Conservation (phyloP, 371 early-diverging fungal species). For the Gilbertella persicaria region DNA sequence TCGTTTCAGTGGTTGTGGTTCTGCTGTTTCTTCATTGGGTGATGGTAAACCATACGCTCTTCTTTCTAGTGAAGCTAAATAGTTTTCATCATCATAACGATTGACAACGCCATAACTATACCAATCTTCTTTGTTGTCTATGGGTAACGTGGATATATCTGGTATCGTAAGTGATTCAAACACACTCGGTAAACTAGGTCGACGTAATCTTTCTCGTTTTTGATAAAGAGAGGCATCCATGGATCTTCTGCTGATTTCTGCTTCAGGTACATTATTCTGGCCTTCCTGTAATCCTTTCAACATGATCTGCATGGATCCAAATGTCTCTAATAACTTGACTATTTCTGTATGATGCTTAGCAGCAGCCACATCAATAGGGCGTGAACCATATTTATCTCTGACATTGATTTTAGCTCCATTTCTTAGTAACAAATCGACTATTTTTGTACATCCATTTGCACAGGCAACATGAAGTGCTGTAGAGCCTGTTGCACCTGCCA, state of each 20-base stretch:
- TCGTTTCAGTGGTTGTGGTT: conserved; percentile 28
- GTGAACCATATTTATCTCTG: conserved; percentile 67
- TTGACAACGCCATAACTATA: conserved; percentile 33
- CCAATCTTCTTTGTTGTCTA: conserved; percentile 24
- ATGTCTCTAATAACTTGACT: conserved; percentile 40
- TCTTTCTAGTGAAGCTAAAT: conserved; percentile 43
- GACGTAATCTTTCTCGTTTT: conserved; percentile 15
- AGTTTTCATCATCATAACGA: conserved; percentile 36
- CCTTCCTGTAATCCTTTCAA: conserved; percentile 30
- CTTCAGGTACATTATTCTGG: conserved; percentile 4
- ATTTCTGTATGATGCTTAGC: conserved; percentile 59
- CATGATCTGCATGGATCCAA: conserved; percentile 26
- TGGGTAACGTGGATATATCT: conserved; percentile 24
- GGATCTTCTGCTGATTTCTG: conserved; percentile 17
- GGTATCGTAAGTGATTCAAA: conserved; percentile 30
- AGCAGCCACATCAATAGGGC: conserved; percentile 57
- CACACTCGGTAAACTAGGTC: conserved; percentile 24
- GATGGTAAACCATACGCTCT: conserved; percentile 32
- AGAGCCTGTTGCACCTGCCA: conserved; percentile 54
- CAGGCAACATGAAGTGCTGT: conserved; percentile 79
- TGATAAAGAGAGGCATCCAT: conserved; percentile 16
- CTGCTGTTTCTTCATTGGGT: conserved; percentile 7
- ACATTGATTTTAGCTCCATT: conserved; percentile 62
- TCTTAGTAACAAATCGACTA: conserved; percentile 61
- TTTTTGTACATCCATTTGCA: conserved; percentile 64